These are phyloP conservation scores for Globisporangium megalacanthum DNA, from an alignment of 352 stramenopile genomes.

Conservation along the genomic window DNA sequence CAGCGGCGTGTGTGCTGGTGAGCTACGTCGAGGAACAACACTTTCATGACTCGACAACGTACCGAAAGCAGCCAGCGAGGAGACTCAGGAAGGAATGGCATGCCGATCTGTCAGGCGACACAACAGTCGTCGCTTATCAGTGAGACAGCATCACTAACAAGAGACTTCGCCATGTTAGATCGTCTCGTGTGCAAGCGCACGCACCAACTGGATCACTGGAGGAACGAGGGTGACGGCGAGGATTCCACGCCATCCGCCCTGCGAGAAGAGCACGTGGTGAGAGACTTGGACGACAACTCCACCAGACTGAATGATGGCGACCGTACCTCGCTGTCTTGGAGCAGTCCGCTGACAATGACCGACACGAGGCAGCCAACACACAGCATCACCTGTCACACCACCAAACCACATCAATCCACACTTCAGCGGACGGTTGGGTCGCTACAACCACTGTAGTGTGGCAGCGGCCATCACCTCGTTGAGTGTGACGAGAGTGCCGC, in stretches of 20 bases:
- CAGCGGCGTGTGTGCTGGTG: background rate
- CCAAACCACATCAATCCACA: background rate
- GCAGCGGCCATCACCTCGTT: conserved; percentile 32
- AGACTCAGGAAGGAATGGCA: conserved; percentile 67
- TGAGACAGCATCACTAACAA: no score
- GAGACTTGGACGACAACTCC: background rate
- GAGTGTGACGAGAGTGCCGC: conserved; percentile 50
- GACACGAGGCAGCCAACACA: conserved; percentile 67
- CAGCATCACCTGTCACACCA: conserved; percentile 42
- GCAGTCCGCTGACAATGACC: conserved; percentile 37
- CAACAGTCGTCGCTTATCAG: background rate
- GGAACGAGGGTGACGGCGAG: conserved; percentile 56
- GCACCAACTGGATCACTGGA: conserved; percentile 55
- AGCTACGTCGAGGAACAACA: background rate
- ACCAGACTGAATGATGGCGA: no score
- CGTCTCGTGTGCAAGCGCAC: background rate
- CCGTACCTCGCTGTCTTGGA: conserved; percentile 29
- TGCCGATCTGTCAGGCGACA: conserved; percentile 33
- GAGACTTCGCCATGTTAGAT: background rate
- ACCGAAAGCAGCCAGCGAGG: conserved; percentile 62
- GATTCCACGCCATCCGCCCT: conserved; percentile 62
- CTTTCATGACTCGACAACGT: background rate
- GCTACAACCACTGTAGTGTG: no score
- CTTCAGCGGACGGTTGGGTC: no score
- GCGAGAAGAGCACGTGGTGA: background rate